Evolutionary conservation across 345 rosid species (phyloP).

Genomic region (Lenwebbia sp.): DNA sequence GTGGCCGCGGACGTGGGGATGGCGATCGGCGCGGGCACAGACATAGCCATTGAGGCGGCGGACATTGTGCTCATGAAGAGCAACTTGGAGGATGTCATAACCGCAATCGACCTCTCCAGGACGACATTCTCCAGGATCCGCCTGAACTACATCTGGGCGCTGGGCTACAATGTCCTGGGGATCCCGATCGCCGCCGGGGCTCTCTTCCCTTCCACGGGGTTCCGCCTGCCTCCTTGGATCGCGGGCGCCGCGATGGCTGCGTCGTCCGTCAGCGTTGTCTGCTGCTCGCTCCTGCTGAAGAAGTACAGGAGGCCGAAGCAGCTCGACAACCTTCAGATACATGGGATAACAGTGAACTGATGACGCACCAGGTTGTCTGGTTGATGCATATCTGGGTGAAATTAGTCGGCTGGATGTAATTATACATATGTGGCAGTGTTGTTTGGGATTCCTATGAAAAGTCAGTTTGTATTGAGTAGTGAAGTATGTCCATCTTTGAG

Average conservation of each 20-base stretch:
- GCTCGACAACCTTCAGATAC: conserved; percentile 46
- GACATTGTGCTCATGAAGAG: conserved; percentile 92
- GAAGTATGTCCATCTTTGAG: not conserved
- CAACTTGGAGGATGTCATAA: conserved; percentile 90
- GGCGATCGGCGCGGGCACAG: conserved; percentile 97
- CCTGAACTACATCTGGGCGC: conserved; percentile 88
- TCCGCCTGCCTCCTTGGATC: conserved; percentile 92
- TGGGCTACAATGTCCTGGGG: conserved; percentile 78
- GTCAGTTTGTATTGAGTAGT: not conserved
- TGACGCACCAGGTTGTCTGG: not conserved
- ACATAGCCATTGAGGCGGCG: conserved; percentile 93
- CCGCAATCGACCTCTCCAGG: conserved; percentile 82
- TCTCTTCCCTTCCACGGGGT: conserved; percentile 49
- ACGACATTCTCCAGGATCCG: conserved; percentile 78
- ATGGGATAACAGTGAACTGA: conserved; percentile 43
- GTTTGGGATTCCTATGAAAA: not conserved
- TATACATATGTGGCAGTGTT: not conserved
- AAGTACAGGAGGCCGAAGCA: conserved; percentile 58
- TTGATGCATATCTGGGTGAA: not conserved
- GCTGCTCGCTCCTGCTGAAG: conserved; percentile 77
- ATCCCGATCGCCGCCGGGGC: conserved; percentile 86
- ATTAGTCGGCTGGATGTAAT: not conserved
- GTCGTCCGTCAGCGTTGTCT: conserved; percentile 88
- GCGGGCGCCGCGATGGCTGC: conserved; percentile 99
- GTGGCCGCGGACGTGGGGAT: conserved; percentile 95